Base-by-base conservation (phyloP, 768 basidiomycete genomes). In the Pisolithus albus region DNA sequence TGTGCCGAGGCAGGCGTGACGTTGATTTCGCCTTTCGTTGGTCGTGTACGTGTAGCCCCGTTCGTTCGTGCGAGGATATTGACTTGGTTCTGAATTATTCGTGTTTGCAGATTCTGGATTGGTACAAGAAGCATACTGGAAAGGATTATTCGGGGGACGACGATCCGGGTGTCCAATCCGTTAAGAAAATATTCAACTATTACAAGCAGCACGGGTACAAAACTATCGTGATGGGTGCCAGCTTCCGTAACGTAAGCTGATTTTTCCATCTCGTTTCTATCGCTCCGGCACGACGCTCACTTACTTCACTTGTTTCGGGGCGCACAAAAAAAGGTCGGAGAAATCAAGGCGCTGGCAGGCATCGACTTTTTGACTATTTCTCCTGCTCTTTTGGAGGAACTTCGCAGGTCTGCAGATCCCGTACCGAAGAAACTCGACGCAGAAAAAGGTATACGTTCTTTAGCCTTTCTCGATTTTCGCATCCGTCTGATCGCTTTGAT, bases 211-310 rank as follows among this genome's bases (percentile, higher is more conserved):
- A 96, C 74, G 77, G 76, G 48, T 97, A 98, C 80, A 88, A 92
- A 65, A 98, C 95, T 56, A 96, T 98, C 69, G 92, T 97, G 66
- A 96, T 97, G 94, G 94, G 93, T 62, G 95, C 95, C 48, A 95
- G 92, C 23, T 96, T 97, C 91, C 86, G 95, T 63, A 97, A 96
- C 75, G 85, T 92, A 49, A 34, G 85, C 72, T 4, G 3, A n/a
- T n/a, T n/a, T 37, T n/a, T 11, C 13, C 26, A 9, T 32, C 7
- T 50, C 26, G 9, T 44, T 26, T 2, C 28, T 2, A 38, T 42
- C 46, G n/a, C n/a, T n/a, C n/a, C 48, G 32, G 46, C 28, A 28
- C 52, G 24, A 8, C 38, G 18, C 18, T 16, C 41, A n/a, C 43
- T 24, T 24, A n/a, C 16, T 39, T 4, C 37, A 4, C 7, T 16